Evolutionary conservation across 805 yeast genomes (phyloP).

Genomic region (Lipomyces kockii): DNA sequence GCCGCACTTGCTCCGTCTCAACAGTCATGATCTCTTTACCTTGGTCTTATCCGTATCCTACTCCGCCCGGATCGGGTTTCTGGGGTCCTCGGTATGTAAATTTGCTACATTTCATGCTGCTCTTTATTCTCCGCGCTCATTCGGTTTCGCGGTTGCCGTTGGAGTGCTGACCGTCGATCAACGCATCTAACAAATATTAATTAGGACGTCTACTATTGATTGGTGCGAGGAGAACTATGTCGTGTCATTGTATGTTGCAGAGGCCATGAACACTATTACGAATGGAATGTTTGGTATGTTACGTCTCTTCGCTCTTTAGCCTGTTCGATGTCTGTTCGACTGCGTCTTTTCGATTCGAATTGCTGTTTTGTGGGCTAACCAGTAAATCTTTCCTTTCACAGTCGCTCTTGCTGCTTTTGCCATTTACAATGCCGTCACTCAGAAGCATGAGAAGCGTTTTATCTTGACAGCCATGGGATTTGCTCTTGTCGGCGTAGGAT

Average conservation of each 20-base stretch:
- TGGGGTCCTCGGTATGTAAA: slow-evolving; percentile 60
- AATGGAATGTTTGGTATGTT: slow-evolving; percentile 57
- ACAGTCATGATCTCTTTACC: slow-evolving; percentile 21
- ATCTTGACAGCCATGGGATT: slow-evolving; percentile 76
- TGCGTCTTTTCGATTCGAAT: neutral
- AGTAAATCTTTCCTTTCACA: slow-evolving; percentile 2
- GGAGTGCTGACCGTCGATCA: neutral
- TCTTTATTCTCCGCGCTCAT: neutral
- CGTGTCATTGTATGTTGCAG: slow-evolving; percentile 83
- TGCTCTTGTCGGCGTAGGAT: slow-evolving; percentile 86
- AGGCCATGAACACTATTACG: slow-evolving; percentile 83
- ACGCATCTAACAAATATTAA: neutral
- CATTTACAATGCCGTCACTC: slow-evolving; percentile 60
- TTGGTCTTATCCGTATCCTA: slow-evolving; percentile 54
- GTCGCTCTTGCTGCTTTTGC: slow-evolving; percentile 65
- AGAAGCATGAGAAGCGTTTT: slow-evolving; percentile 72
- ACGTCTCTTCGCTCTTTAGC: neutral
- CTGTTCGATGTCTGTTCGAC: neutral
- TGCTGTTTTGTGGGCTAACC: slow-evolving; percentile 4
- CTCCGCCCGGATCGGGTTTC: slow-evolving; percentile 59
- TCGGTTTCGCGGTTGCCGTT: neutral
- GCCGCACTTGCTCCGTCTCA: slow-evolving; percentile 4
- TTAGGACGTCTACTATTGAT: slow-evolving; percentile 85
- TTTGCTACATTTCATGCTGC: neutral
- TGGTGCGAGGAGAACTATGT: slow-evolving; percentile 99